These are phyloP conservation scores for Luvunga scandens DNA, from an alignment of 345 rosid species.

Conservation along the genomic window DNA sequence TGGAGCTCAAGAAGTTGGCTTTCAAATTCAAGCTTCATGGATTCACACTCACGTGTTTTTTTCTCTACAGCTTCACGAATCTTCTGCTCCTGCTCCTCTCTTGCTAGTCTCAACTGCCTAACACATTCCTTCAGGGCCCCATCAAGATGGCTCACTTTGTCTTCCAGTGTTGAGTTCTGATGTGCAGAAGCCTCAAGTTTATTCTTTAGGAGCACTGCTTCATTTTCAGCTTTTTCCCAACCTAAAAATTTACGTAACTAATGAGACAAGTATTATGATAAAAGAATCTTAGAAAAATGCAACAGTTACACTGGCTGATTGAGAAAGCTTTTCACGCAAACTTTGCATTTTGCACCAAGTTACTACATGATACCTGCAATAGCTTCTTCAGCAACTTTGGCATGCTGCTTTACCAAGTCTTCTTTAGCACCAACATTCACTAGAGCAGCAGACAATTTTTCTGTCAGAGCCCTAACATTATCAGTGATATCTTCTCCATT, in stretches of 20 bases:
- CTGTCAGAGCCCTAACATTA: constrained; percentile 48
- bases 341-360: not conserved
- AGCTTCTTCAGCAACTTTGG: constrained; percentile 97
- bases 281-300: constrained; percentile 1
- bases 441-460: constrained; percentile 80
- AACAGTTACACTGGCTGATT: not conserved
- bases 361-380: constrained; percentile 60
- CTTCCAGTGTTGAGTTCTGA: constrained; percentile 56
- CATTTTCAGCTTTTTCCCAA: constrained; percentile 95
- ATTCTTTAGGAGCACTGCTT: constrained; percentile 50
- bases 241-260: constrained; percentile 34
- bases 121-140: constrained; percentile 96
- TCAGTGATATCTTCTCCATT: constrained; percentile 48
- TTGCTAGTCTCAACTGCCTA: constrained; percentile 82
- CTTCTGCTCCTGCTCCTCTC: constrained; percentile 74
- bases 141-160: constrained; percentile 77
- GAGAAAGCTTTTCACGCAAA: not conserved
- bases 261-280: not conserved
- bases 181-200: constrained; percentile 55
- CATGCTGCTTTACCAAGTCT: constrained; percentile 83
- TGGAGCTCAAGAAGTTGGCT: constrained; percentile 47
- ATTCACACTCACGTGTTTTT: constrained; percentile 51
- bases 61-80: constrained; percentile 53
- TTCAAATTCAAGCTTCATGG: constrained; percentile 49
- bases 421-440: constrained; percentile 84